phyloP scores from a whole-genome alignment of 257 asterid species.

The Lavandula angustifolia region DNA sequence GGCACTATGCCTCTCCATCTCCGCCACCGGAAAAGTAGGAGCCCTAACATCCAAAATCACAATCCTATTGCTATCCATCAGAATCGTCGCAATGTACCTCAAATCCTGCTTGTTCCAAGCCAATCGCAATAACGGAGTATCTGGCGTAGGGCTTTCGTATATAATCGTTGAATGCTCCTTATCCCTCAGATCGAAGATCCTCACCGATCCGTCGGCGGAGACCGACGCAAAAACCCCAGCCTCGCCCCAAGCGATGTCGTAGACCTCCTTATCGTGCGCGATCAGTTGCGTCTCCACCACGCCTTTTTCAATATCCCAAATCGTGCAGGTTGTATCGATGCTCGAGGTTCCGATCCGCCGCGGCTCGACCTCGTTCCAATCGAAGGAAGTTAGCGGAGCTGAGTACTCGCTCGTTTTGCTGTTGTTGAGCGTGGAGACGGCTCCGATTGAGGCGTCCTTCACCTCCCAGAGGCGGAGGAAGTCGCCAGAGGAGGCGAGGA shows the following conservation, averaged over 20 bases:
- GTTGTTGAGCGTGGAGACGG: slow-evolving; percentile 54
- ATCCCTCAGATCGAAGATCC: slow-evolving; percentile 87
- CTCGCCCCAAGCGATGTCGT: slow-evolving; percentile 95
- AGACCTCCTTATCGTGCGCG: slow-evolving; percentile 92
- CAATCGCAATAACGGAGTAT: slow-evolving; percentile 74
- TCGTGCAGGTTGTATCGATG: slow-evolving; percentile 86
- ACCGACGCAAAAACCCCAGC: slow-evolving; percentile 87
- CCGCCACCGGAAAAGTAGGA: slow-evolving; percentile 84
- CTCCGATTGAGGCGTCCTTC: slow-evolving; percentile 51
- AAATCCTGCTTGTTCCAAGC: slow-evolving; percentile 98
- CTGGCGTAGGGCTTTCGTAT: slow-evolving; percentile 78
- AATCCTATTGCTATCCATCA: slow-evolving; percentile 84
- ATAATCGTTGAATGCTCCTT: slow-evolving; percentile 92
- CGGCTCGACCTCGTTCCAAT: slow-evolving; percentile 90
- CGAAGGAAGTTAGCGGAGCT: slow-evolving; percentile 87
- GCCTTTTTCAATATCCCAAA: slow-evolving; percentile 81
- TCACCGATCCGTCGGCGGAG: slow-evolving; percentile 83
- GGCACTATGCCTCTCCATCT: slow-evolving; percentile 78
- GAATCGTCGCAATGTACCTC: slow-evolving; percentile 86
- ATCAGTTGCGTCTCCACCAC: slow-evolving; percentile 86
- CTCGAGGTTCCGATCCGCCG: slow-evolving; percentile 79
- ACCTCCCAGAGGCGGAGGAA: slow-evolving; percentile 84
- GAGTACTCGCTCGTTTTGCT: slow-evolving; percentile 57
- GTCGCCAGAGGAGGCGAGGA: slow-evolving; percentile 71
- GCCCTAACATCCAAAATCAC: slow-evolving; percentile 84